phyloP scores from a whole-genome alignment of 805 yeast genomes.

The Lipomyces spencermartinsiae region DNA sequence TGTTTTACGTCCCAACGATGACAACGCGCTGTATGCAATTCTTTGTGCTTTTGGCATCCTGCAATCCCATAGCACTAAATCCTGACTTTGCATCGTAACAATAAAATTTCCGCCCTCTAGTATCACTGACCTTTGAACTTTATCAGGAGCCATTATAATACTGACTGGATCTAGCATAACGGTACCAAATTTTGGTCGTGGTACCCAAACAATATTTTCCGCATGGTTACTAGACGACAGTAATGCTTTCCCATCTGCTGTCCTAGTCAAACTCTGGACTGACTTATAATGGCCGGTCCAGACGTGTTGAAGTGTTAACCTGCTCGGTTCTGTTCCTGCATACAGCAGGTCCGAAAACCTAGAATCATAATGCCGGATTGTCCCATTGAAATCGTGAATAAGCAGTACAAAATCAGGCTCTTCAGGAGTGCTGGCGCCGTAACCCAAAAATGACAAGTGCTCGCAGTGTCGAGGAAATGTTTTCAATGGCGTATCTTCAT shows the following conservation, averaged over 20 bases:
- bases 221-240: conserved; percentile 66
- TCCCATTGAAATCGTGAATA: conserved; percentile 45
- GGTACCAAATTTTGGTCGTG: conserved; percentile 22
- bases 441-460: conserved; percentile 29
- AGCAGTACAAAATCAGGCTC: conserved; percentile 40
- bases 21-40: conserved; percentile 17
- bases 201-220: conserved; percentile 66
- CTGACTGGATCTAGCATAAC: conserved; percentile 43
- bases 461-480: conserved; percentile 31
- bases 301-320: conserved; percentile 54
- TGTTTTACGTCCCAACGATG: conserved; percentile 15
- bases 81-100: conserved; percentile 51
- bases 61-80: conserved; percentile 68
- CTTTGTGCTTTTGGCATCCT: conserved; percentile 26
- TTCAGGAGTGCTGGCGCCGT: conserved; percentile 34
- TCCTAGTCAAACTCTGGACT: conserved; percentile 67
- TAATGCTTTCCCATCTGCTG: conserved; percentile 67
- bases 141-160: conserved; percentile 53
- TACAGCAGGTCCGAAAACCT: conserved; percentile 39
- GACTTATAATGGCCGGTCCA: conserved; percentile 89
- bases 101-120: conserved; percentile 56
- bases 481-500: conserved; percentile 31
- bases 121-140: conserved; percentile 57
- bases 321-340: conserved; percentile 19
- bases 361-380: conserved; percentile 45